Percentiles rank a stretch among this genome's conserved stretches.
These are phyloP conservation scores for Aspergillus sp. DNA, from an alignment of 2,329 filamentous ascomycete genomes.

Conservation along the genomic window DNA sequence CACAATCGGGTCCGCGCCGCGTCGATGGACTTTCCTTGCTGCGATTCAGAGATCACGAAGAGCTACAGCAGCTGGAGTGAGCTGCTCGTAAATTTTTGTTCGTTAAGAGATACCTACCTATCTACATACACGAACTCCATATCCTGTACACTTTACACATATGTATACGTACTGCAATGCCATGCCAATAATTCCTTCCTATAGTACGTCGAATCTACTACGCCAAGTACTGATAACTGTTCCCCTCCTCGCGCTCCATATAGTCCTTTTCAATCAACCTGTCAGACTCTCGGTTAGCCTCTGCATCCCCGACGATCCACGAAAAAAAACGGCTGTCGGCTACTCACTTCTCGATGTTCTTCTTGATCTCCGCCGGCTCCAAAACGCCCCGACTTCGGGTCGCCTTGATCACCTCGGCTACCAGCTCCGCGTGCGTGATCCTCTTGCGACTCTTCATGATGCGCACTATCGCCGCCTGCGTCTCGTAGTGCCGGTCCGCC, in stretches of 20 bases:
- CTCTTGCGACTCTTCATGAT: constrained; percentile 93
- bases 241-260: constrained; percentile 65
- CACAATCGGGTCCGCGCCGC: too few species aligned
- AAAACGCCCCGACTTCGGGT: constrained; percentile 80
- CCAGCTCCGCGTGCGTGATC: constrained; percentile 76
- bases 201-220: constrained; percentile 25
- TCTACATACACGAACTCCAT: too few species aligned
- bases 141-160: too few species aligned
- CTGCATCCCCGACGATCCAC: too few species aligned
- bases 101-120: too few species aligned
- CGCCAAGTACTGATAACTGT: constrained; percentile 61
- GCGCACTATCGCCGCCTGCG: constrained; percentile 88
- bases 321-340: background rate
- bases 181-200: too few species aligned
- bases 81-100: too few species aligned
- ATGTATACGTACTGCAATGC: too few species aligned
- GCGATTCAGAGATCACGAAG: too few species aligned
- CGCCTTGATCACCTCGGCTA: constrained; percentile 84
- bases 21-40: too few species aligned
- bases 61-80: too few species aligned
- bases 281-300: background rate
- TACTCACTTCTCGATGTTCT: constrained; percentile 85
- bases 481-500: constrained; percentile 88
- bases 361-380: constrained; percentile 82
- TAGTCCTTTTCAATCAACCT: constrained; percentile 92